Percentiles rank a stretch among this genome's conserved stretches.
phyloP scores from a whole-genome alignment of 2,329 filamentous ascomycete species.

The Diplodia sapinea region DNA sequence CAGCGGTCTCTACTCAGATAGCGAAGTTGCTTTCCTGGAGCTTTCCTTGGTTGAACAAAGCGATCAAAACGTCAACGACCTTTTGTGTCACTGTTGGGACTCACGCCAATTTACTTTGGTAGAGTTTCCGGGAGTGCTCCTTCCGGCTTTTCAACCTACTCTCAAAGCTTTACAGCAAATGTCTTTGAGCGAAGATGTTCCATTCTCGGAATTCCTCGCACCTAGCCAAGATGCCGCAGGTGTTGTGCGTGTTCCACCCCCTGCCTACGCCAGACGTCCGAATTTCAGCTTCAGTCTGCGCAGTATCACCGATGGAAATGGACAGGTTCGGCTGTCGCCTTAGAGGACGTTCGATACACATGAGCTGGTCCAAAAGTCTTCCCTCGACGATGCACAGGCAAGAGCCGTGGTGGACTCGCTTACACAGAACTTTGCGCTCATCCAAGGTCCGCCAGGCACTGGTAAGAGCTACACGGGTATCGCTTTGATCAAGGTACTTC shows the following conservation, averaged over 20 bases:
- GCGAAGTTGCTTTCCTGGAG: slow-evolving; percentile 33
- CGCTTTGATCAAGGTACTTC: slow-evolving; percentile 62
- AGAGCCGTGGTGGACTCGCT: slow-evolving; percentile 61
- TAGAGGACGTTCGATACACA: slow-evolving; percentile 26
- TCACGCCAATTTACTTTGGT: slow-evolving; percentile 38
- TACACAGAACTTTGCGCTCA: slow-evolving; percentile 61
- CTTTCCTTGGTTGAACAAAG: slow-evolving; percentile 34
- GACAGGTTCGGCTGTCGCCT: slow-evolving; percentile 30
- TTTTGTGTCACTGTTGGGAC: slow-evolving; percentile 31
- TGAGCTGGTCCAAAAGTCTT: slow-evolving; percentile 32
- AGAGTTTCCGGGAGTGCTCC: slow-evolving; percentile 41
- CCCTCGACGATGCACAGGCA: slow-evolving; percentile 59
- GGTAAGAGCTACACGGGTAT: slow-evolving; percentile 70
- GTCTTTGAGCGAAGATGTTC: slow-evolving; percentile 40
- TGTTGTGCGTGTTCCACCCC: slow-evolving; percentile 35
- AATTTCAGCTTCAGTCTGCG: slow-evolving; percentile 38
- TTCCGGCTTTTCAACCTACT: slow-evolving; percentile 42
- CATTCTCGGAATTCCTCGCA: slow-evolving; percentile 41
- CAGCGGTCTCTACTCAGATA: no score
- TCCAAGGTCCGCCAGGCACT: slow-evolving; percentile 74
- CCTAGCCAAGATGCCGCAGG: slow-evolving; percentile 31
- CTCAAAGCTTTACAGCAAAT: slow-evolving; percentile 35
- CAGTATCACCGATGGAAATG: slow-evolving; percentile 29
- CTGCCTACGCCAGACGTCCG: slow-evolving; percentile 37
- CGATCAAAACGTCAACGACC: slow-evolving; percentile 33